Evolutionary conservation across 2,329 filamentous ascomycete genomes (phyloP).

Genomic region (Albophoma yamanashiensis): DNA sequence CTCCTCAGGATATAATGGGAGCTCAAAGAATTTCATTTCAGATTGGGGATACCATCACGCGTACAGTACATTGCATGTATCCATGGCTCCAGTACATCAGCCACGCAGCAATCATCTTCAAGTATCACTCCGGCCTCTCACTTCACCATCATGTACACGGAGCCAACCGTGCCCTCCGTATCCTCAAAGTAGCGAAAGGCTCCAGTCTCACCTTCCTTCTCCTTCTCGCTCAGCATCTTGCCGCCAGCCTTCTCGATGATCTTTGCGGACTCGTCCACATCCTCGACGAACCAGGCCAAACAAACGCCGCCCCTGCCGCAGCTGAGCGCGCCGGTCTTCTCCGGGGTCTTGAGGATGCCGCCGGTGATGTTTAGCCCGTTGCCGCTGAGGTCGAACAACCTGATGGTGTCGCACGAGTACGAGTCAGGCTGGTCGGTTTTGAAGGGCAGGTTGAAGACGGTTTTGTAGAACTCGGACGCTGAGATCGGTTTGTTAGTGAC

Average conservation of each 20-base stretch:
- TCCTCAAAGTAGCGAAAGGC: constrained; percentile 19
- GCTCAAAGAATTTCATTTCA: not conserved
- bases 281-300: constrained; percentile 18
- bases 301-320: constrained; percentile 16
- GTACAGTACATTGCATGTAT: not conserved
- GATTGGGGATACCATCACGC: not conserved
- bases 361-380: constrained; percentile 14
- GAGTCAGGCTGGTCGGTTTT: constrained; percentile 5
- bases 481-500: not conserved
- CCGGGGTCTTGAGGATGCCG: constrained; percentile 16
- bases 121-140: not conserved
- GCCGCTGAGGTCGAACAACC: constrained; percentile 18
- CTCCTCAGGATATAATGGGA: not conserved
- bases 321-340: constrained; percentile 11
- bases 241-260: constrained; percentile 17
- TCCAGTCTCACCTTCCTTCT: constrained; percentile 15
- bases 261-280: constrained; percentile 13
- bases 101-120: too few species aligned
- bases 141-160: constrained; percentile 16
- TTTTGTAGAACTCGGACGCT: constrained; percentile 17
- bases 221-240: constrained; percentile 15
- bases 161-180: constrained; percentile 18
- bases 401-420: constrained; percentile 6
- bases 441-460: constrained; percentile 16
- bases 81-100: too few species aligned